These are phyloP conservation scores for Dendrocalamus sinicus DNA, from an alignment of 176 grass and related monocot genomes.

Conservation along the genomic window DNA sequence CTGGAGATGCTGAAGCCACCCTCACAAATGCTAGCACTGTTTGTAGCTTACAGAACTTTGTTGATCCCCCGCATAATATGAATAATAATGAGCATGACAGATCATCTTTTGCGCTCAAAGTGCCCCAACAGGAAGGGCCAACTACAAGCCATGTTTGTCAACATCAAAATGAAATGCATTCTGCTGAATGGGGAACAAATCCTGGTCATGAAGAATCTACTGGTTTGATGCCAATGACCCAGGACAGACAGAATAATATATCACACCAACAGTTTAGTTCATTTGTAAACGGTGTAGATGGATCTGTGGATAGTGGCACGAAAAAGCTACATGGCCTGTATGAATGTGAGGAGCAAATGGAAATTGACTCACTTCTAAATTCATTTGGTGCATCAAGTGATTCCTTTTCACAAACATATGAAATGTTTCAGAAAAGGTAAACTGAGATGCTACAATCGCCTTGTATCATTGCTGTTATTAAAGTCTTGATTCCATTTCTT, in stretches of 20 bases:
- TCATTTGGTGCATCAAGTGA: conserved; percentile 55
- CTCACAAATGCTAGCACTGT: conserved; percentile 43
- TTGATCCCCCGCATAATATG: conserved; percentile 38
- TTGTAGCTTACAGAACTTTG: conserved; percentile 37
- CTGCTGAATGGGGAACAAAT: conserved; percentile 38
- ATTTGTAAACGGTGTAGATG: conserved; percentile 36
- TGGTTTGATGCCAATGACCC: conserved; percentile 37
- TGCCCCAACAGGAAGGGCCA: conserved; percentile 27
- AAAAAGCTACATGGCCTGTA: conserved; percentile 45
- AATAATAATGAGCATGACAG: conserved; percentile 44
- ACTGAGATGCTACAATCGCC: neutral
- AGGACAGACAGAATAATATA: conserved; percentile 30
- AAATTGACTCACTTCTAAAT: conserved; percentile 63
- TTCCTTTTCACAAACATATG: conserved; percentile 52
- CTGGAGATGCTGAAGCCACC: conserved; percentile 50
- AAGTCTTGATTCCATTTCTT: neutral
- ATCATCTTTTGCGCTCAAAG: conserved; percentile 34
- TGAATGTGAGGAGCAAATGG: conserved; percentile 67
- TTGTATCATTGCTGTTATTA: conserved; percentile 20
- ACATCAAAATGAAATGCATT: conserved; percentile 33
- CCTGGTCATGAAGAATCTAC: conserved; percentile 30
- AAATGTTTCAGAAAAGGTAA: conserved; percentile 57
- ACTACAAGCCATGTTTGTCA: conserved; percentile 33
- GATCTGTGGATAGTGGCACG: conserved; percentile 37
- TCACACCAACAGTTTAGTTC: conserved; percentile 45